A percentile compares a stretch with the other conserved stretches of the same genome.
Evolutionary conservation across 1,284 basidiomycete genomes (phyloP).

Genomic region (Ustilago cynodontis): DNA sequence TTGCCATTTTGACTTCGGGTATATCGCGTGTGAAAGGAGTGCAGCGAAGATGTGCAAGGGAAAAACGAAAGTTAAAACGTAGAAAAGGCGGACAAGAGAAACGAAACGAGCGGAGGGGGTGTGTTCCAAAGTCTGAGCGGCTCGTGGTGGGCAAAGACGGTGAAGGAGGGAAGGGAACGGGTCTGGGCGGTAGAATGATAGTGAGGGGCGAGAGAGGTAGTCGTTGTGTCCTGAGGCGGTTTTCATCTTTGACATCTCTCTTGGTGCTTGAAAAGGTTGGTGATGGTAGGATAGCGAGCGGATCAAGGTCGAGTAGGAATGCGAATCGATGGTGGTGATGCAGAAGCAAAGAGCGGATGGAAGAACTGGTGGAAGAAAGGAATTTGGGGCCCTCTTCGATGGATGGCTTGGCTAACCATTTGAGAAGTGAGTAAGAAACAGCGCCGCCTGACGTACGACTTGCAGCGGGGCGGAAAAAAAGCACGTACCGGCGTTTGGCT

Average conservation of each 20-base stretch:
- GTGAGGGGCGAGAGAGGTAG: slow-evolving; percentile 6
- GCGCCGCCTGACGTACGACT: not conserved
- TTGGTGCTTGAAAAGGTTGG: not conserved
- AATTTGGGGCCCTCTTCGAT: too few relatives aligned
- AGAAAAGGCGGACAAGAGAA: slow-evolving; percentile 3
- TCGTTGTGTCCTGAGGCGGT: slow-evolving; percentile 26
- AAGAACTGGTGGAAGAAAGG: not conserved
- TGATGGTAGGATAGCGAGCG: too few relatives aligned
- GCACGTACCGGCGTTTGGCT: slow-evolving; percentile 4
- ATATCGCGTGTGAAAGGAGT: slow-evolving; percentile 20
- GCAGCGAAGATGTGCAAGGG: slow-evolving; percentile 22
- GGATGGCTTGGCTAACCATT: not conserved
- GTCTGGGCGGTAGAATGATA: slow-evolving; percentile 19
- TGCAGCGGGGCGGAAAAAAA: not conserved
- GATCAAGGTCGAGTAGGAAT: not conserved
- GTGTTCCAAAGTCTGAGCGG: slow-evolving; percentile 22
- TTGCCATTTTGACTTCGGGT: slow-evolving; percentile 7
- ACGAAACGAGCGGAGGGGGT: not conserved
- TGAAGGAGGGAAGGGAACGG: slow-evolving; percentile 26
- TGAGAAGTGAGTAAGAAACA: not conserved
- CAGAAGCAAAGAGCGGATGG: not conserved
- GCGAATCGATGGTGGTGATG: not conserved
- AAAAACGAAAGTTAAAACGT: slow-evolving; percentile 19
- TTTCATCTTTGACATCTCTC: slow-evolving; percentile 17
- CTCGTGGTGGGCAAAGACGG: slow-evolving; percentile 19